A percentile compares a stretch with the other conserved stretches of the same genome.
phyloP scores from a whole-genome alignment of 768 basidiomycete genomes.

The Nidularia pulvinata region DNA sequence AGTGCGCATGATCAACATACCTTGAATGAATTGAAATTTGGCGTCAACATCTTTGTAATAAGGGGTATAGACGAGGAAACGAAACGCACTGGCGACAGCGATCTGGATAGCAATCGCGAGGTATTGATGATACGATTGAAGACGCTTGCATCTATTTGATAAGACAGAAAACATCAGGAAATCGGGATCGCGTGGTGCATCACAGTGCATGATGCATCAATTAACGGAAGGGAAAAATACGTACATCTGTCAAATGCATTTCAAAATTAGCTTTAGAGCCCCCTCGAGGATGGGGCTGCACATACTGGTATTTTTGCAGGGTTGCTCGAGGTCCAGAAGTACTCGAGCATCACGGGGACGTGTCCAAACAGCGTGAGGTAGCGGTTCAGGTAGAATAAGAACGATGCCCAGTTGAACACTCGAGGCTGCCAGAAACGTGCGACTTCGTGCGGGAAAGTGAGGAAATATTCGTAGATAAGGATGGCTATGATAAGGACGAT shows the following conservation, averaged over 20 bases:
- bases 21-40: conserved; percentile 3
- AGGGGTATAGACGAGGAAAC: not conserved
- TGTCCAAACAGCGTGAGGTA: conserved; percentile 37
- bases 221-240: not conserved
- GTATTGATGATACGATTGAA: conserved; percentile 33
- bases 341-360: conserved; percentile 29
- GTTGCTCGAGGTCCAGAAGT: conserved; percentile 24
- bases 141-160: conserved; percentile 21
- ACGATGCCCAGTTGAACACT: conserved; percentile 22
- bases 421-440: conserved; percentile 37
- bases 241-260: not conserved
- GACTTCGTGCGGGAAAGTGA: conserved; percentile 42
- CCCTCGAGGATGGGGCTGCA: not conserved
- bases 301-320: conserved; percentile 22
- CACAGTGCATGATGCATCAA: not conserved
- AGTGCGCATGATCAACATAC: conserved; percentile 36
- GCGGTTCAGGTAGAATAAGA: conserved; percentile 40
- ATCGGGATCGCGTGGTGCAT: not conserved
- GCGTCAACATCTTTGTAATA: not conserved
- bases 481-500: conserved; percentile 18
- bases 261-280: too few species aligned
- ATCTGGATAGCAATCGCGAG: conserved; percentile 28
- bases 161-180: not conserved
- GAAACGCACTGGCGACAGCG: conserved; percentile 25
- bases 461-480: conserved; percentile 42